Evolutionary conservation across 2,329 filamentous ascomycete genomes (phyloP).

Genomic region (Fusarium ramigenum): DNA sequence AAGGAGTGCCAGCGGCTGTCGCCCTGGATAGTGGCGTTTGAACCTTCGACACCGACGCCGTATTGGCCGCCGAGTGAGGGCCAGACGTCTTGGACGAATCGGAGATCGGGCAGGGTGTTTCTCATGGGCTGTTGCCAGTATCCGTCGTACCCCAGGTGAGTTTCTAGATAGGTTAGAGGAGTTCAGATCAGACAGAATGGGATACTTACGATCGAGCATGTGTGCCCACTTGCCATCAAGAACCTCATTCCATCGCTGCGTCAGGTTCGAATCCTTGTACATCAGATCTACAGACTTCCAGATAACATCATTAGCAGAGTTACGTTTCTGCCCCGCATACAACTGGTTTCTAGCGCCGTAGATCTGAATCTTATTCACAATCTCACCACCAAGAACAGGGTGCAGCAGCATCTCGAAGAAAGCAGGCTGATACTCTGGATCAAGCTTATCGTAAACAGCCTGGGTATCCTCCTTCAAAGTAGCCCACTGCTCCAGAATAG

Average conservation of each 20-base stretch:
- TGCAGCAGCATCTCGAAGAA: constrained; percentile 71
- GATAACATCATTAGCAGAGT: constrained; percentile 57
- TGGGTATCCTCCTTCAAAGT: constrained; percentile 56
- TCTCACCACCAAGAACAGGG: constrained; percentile 66
- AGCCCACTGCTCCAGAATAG: constrained; percentile 62
- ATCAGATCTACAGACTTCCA: constrained; percentile 30
- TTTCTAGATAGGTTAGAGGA: constrained; percentile 47
- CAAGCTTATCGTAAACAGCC: constrained; percentile 55
- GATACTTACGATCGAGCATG: constrained; percentile 30
- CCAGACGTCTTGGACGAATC: constrained; percentile 61
- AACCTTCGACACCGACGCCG: constrained; percentile 47
- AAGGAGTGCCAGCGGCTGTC: constrained; percentile 64
- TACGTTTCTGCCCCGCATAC: constrained; percentile 65
- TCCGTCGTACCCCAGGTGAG: constrained; percentile 62
- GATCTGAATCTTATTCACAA: constrained; percentile 60
- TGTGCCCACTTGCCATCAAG: constrained; percentile 34
- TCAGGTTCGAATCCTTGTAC: constrained; percentile 32
- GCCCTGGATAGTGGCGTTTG: constrained; percentile 48
- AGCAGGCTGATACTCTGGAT: constrained; percentile 56
- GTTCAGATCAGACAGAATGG: accelerated
- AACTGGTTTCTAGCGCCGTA: constrained; percentile 60
- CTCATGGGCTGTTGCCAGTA: constrained; percentile 78
- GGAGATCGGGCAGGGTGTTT: constrained; percentile 66
- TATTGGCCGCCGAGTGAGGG: constrained; percentile 58
- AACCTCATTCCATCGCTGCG: constrained; percentile 30